Evolutionary conservation across 148 eudicot species (phyloP).

Genomic region (Fagopyrum esculentum): DNA sequence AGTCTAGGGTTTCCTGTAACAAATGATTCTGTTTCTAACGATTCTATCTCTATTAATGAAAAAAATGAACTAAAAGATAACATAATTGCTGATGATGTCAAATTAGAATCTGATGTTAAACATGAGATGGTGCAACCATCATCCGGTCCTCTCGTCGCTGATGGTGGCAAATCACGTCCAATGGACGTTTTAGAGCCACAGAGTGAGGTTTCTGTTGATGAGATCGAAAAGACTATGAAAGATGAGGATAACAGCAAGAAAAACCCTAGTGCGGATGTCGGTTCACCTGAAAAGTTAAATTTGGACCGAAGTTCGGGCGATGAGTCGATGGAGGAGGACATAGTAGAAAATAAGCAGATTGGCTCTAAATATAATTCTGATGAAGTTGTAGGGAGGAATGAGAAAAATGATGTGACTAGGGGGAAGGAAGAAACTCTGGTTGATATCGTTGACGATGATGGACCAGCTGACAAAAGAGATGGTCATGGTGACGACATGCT

Average conservation of each 20-base stretch:
- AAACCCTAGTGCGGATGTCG: conserved; percentile 54
- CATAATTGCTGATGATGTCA: conserved; percentile 87
- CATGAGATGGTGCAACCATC: conserved; percentile 83
- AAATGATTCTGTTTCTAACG: conserved; percentile 88
- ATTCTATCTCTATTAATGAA: conserved; percentile 71
- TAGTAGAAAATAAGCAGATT: conserved; percentile 60
- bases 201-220: conserved; percentile 50
- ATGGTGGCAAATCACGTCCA: conserved; percentile 58
- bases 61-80: conserved; percentile 81
- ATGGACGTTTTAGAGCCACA: conserved; percentile 73
- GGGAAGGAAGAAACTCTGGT: conserved; percentile 37
- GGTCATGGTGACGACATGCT: conserved; percentile 29
- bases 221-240: conserved; percentile 32
- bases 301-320: conserved; percentile 82
- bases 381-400: conserved; percentile 38
- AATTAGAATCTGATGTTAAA: conserved; percentile 90
- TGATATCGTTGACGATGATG: conserved; percentile 43
- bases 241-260: conserved; percentile 53
- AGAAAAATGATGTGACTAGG: conserved; percentile 34
- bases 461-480: conserved; percentile 28
- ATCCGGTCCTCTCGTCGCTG: conserved; percentile 46
- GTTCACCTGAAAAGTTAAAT: conserved; percentile 61
- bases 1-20: conserved; percentile 79
- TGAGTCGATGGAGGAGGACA: conserved; percentile 79
- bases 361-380: conserved; percentile 39